These are phyloP conservation scores for Suhomyces emberorum DNA, from an alignment of 805 yeast genomes.

Conservation along the genomic window DNA sequence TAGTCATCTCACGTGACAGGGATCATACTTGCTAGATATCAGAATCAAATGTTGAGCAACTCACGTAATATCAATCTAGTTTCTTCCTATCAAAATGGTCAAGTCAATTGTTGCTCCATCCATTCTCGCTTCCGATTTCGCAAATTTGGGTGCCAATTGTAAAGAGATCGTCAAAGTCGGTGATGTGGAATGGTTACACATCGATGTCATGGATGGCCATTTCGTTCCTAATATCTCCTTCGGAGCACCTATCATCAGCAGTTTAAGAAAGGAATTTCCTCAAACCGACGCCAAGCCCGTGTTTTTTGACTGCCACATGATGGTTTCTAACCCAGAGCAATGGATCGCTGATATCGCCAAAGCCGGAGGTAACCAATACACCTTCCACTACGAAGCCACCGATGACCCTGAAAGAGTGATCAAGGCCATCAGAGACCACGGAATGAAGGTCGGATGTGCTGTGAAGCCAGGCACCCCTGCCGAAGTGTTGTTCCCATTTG, in stretches of 20 bases:
- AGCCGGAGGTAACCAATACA: conserved; percentile 94
- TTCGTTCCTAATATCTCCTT: conserved; percentile 95
- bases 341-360: conserved; percentile 93
- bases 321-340: conserved; percentile 88
- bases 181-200: conserved; percentile 95
- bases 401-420: conserved; percentile 72
- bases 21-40: neutral
- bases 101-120: conserved; percentile 90
- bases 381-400: conserved; percentile 94
- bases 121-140: conserved; percentile 87
- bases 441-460: conserved; percentile 94
- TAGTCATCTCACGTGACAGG: neutral
- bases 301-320: conserved; percentile 95
- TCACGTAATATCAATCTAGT: no score
- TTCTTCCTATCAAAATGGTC: conserved; percentile 47
- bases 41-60: no score
- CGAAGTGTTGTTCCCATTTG: conserved; percentile 73
- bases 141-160: conserved; percentile 85
- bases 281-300: conserved; percentile 47
- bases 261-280: conserved; percentile 76
- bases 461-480: conserved; percentile 91
- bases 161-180: conserved; percentile 72
- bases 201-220: conserved; percentile 98
- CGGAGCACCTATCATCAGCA: conserved; percentile 85
- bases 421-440: conserved; percentile 67